Percentiles rank a stretch among this genome's conserved stretches.
These are phyloP conservation scores for Saccharomyces pastorianus DNA, from an alignment of 1,139 yeast genomes.

Conservation along the genomic window DNA sequence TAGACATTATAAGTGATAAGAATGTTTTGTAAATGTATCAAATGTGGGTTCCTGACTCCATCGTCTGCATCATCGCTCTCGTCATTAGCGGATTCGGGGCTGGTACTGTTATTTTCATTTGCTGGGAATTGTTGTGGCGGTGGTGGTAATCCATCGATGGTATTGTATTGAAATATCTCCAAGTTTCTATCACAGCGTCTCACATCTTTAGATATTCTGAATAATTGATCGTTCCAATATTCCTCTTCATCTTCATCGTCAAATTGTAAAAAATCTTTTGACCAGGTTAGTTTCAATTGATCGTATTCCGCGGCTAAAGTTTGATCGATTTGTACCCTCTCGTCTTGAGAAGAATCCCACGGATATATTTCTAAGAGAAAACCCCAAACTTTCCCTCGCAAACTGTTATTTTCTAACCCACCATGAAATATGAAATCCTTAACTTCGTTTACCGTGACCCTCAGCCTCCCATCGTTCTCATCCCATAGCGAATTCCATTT, in stretches of 20 bases:
- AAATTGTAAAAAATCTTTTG: constrained; percentile 9
- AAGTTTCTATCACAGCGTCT: constrained; percentile 82
- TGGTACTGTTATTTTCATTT: constrained; percentile 23
- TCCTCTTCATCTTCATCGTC: constrained; percentile 53
- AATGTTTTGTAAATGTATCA: constrained; percentile 66
- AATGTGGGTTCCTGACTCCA: constrained; percentile 56
- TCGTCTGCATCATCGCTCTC: constrained; percentile 48
- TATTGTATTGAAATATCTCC: constrained; percentile 49
- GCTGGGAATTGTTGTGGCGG: constrained; percentile 21
- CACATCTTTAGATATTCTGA: constrained; percentile 87
- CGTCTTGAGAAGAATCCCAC: constrained; percentile 74
- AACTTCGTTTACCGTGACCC: constrained; percentile 66
- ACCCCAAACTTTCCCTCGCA: constrained; percentile 76
- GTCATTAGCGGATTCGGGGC: constrained; percentile 34
- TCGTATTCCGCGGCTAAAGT: constrained; percentile 59
- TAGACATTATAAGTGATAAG: constrained; percentile 78
- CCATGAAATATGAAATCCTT: constrained; percentile 85
- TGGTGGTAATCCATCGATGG: constrained; percentile 28
- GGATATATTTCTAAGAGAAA: constrained; percentile 77
- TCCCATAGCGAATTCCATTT: constrained; percentile 89
- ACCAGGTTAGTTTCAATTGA: constrained; percentile 60
- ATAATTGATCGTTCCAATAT: constrained; percentile 82
- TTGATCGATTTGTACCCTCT: constrained; percentile 50
- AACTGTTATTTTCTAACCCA: constrained; percentile 50
- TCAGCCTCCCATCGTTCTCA: constrained; percentile 54